Evolutionary conservation across 1,284 basidiomycete species (phyloP), one percentile per base, ranked within the genome.

Genomic region (Austroboletus novae-zelandiae): DNA sequence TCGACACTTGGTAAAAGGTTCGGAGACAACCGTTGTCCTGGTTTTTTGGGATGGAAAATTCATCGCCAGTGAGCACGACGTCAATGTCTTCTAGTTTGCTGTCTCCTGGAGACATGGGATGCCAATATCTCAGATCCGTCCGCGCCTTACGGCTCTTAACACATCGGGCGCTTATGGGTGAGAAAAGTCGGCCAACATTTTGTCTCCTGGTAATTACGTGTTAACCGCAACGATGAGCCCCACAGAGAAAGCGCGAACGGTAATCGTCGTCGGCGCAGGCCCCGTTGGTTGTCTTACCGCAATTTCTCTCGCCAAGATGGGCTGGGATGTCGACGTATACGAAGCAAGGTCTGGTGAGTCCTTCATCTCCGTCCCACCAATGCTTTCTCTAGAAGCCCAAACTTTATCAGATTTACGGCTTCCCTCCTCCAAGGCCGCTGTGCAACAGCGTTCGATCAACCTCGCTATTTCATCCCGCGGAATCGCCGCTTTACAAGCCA

Each of bases 261-360:
- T 75, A 18, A 73, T 84, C 43, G 73, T 90, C 43, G 79, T 87
- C 23, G 96, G 96, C 40, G 96, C 89, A 42, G 96, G 96, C 0
- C 94, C 96, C 9, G 96, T 99, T 6, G 96, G 96, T 32, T 95
- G 94, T 65, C 85, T 98, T 15, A 81, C 89, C 15, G 94, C 94
- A 5, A 79, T 96, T 42, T 84, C 89, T 43, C 78, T 99, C 41
- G 89, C 93, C 43, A 88, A 90, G 61, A 79, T 83, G 61, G 95
- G 95, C 35, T 99, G 94, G 91, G 61, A 76, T 39, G 94, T 98
- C 42, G 84, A 89, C 58, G 67, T 98, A n/a, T 94, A 91, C 72
- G 96, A 99, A 73, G 80, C 81, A 45, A 80, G 94, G 58, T 79
- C 88, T 67, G 93, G 88, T 93, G 65, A 66, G 83, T 67, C 23